phyloP scores from a whole-genome alignment of 768 basidiomycete species.

The Collybia sordida region DNA sequence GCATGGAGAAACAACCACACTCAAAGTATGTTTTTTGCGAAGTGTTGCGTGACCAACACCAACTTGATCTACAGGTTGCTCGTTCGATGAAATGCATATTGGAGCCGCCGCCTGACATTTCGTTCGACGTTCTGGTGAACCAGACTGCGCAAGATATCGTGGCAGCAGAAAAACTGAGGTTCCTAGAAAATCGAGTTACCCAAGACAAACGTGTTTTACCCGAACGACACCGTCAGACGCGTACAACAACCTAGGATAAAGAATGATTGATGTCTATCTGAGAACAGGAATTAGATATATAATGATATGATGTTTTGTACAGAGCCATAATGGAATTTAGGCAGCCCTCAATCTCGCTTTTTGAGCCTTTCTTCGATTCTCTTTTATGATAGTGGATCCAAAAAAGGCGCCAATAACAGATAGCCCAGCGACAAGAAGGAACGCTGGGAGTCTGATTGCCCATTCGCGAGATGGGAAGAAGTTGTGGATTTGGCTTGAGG shows the following conservation, averaged over 20 bases:
- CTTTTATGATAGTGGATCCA: constrained; percentile 72
- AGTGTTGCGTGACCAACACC: constrained; percentile 3
- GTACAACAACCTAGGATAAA: constrained; percentile 9
- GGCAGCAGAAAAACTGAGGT: constrained; percentile 68
- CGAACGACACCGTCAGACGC: constrained; percentile 22
- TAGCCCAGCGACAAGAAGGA: constrained; percentile 79
- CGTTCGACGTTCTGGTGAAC: constrained; percentile 47
- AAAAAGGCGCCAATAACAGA: constrained; percentile 80
- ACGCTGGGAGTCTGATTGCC: constrained; percentile 85
- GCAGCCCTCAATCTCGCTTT: constrained; percentile 64
- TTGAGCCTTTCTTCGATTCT: constrained; percentile 66
- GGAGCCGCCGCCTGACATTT: constrained; percentile 48
- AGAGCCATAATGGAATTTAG: constrained; percentile 26
- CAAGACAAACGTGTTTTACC: constrained; percentile 25
- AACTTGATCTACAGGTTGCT: constrained; percentile 39
- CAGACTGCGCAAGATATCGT: constrained; percentile 64
- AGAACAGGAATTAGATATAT: not conserved
- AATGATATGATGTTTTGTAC: not conserved
- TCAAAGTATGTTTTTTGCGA: constrained; percentile 41
- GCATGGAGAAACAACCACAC: constrained; percentile 45
- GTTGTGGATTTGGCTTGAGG: constrained; percentile 66
- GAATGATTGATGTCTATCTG: not conserved
- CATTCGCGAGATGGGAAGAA: constrained; percentile 91
- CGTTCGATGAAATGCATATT: constrained; percentile 52
- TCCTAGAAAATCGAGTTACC: constrained; percentile 38